Evolutionary conservation across 352 stramenopile genomes (phyloP), one percentile per base, ranked within the genome.

Genomic region (Pythium angustatum): DNA sequence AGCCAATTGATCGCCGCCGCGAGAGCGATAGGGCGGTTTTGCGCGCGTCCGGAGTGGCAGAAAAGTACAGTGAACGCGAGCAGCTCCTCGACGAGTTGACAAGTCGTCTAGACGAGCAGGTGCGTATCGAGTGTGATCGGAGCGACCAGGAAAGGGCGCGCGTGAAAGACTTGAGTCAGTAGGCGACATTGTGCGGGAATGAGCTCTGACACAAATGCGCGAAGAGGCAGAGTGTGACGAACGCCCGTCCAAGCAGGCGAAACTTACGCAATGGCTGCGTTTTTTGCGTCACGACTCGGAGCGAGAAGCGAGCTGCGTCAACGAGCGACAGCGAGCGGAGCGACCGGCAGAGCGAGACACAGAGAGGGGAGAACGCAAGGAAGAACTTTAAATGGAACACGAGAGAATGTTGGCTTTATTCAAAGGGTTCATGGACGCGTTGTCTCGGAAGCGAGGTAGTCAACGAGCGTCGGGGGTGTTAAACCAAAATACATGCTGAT

Each of bases 401-500:
- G 54, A 62, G 9, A 44, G 30, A 52, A 62, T 30, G 54, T 19
- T 62, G 17, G 54, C 38, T 22, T 21, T 51, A 22, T 44, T 62
- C 5, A 40, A 53, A 30, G 27, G 17, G 5, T 43, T 38, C 11
- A 52, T 43, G 24, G 24, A 40, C 3, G 22, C 17, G 4, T 4
- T 53, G 28, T 43, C 24, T 26, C 30, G 52, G 41, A 53, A 62
- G 27, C 43, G 3, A 67, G 43, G 62, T 62, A 67, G 10, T 54
- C 50, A 4, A 34, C 26, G 12, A 62, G 60, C 12, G 26, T 56
- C 22, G 60, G 51, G 10, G 60, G 51, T 12, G 34, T 19, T 40
- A 67, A 41, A 41, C 45, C 55, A 27, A 68, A 68, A 55, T 54
- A 68, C n/a, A 28, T 21, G 10, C 31, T 54, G 34, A 63, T 69